These are phyloP conservation scores for Ceriops tagal DNA, from an alignment of 345 rosid genomes.

Conservation along the genomic window DNA sequence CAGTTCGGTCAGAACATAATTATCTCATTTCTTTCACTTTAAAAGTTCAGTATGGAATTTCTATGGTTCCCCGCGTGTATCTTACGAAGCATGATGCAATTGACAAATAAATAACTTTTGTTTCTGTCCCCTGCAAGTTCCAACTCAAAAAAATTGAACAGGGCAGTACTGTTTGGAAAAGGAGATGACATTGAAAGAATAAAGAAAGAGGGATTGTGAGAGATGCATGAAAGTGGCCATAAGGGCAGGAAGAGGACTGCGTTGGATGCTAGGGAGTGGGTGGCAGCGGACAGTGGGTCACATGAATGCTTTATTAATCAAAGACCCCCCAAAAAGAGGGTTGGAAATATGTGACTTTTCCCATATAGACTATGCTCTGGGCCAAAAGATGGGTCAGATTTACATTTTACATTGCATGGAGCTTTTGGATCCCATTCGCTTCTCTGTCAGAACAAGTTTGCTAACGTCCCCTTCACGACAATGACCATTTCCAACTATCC, in stretches of 20 bases:
- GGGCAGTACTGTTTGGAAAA: conserved; percentile 1
- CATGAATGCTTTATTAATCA: conserved; percentile 13
- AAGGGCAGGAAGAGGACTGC: not conserved
- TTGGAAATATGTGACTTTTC: not conserved
- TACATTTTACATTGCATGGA: not conserved
- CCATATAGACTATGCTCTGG: not conserved
- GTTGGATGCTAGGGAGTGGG: conserved; percentile 30
- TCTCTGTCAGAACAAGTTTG: conserved; percentile 24
- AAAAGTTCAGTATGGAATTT: too few relatives aligned
- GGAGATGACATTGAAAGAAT: not conserved
- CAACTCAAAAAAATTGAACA: not conserved
- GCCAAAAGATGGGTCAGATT: conserved; percentile 5
- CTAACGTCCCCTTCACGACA: conserved; percentile 60
- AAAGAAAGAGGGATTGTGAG: conserved; percentile 12
- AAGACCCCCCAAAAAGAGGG: not conserved
- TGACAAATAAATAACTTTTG: not conserved
- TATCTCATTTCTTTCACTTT: too few relatives aligned
- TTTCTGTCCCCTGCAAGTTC: not conserved
- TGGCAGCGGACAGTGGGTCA: conserved; percentile 26
- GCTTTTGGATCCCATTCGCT: conserved; percentile 13
- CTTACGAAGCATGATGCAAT: not conserved
- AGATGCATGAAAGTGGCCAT: conserved; percentile 4
- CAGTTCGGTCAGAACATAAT: too few relatives aligned
- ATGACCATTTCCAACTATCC: conserved; percentile 55
- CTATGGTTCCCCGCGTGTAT: too few relatives aligned